Percentiles rank a stretch among this genome's conserved stretches.
These are phyloP conservation scores for Arabidopsis suecica DNA, from an alignment of 345 rosid species.

Conservation along the genomic window DNA sequence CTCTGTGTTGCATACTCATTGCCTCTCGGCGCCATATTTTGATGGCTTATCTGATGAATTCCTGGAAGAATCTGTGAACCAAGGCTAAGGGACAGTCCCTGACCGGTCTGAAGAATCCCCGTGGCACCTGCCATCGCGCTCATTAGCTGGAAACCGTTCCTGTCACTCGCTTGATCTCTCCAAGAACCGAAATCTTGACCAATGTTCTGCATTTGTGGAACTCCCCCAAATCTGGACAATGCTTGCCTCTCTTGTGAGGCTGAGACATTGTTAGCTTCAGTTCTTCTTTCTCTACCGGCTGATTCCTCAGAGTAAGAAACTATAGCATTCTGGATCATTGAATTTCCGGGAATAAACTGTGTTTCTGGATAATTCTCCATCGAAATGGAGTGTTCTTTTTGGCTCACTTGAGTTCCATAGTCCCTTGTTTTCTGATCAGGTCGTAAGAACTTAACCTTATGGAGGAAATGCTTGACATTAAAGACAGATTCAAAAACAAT, in stretches of 20 bases:
- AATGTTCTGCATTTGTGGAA: conserved; percentile 58
- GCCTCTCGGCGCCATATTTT: conserved; percentile 35
- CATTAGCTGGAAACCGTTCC: conserved; percentile 71
- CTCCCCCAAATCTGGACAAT: conserved; percentile 60
- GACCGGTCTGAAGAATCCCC: conserved; percentile 57
- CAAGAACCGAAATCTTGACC: conserved; percentile 56
- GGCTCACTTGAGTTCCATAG: conserved; percentile 48
- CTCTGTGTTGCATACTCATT: conserved; percentile 64
- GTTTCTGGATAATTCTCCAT: conserved; percentile 41
- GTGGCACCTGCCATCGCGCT: conserved; percentile 55
- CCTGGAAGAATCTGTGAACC: conserved; percentile 70
- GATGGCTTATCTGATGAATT: conserved; percentile 30
- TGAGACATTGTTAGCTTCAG: conserved; percentile 43
- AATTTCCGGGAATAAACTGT: conserved; percentile 16
- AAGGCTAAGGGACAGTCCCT: conserved; percentile 77
- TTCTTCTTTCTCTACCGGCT: conserved; percentile 49
- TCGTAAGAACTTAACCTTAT: conserved; percentile 3
- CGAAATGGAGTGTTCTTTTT: conserved; percentile 54
- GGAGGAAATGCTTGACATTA: not conserved
- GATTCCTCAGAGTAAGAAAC: conserved; percentile 38
- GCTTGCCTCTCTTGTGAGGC: conserved; percentile 66
- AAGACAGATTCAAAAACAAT: not conserved
- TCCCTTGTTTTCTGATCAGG: conserved; percentile 49
- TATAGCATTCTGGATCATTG: conserved; percentile 39
- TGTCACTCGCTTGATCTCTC: conserved; percentile 61